phyloP scores from a whole-genome alignment of 1,284 basidiomycete species.

The Athelia sp. region DNA sequence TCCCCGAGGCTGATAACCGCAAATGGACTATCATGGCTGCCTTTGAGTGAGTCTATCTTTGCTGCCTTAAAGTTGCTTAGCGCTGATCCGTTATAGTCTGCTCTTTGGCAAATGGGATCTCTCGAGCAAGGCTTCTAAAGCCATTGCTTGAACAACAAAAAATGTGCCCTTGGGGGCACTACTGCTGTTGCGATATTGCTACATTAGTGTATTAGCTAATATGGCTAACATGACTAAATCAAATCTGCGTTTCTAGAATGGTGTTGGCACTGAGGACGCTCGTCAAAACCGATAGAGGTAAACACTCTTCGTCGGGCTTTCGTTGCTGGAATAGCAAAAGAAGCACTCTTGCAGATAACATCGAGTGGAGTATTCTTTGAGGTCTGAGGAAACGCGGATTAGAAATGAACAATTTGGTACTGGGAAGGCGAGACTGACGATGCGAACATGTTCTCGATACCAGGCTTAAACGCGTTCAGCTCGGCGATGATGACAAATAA shows the following conservation, averaged over 20 bases:
- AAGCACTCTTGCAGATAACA: constrained; percentile 36
- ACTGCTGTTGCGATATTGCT: no score
- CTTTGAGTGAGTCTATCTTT: constrained; percentile 63
- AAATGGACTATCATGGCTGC: constrained; percentile 93
- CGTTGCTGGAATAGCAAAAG: constrained; percentile 30
- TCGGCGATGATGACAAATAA: constrained; percentile 10
- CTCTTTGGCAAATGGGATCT: constrained; percentile 48
- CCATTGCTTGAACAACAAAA: neutral
- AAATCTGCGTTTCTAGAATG: no score
- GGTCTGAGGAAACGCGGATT: constrained; percentile 20
- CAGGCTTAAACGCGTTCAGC: constrained; percentile 15
- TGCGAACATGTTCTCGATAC: constrained; percentile 34
- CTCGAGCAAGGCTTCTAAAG: neutral
- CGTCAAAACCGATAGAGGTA: no score
- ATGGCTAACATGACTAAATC: no score
- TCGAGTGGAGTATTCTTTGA: constrained; percentile 37
- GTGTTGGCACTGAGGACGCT: no score
- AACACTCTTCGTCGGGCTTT: neutral
- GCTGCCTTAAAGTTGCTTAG: constrained; percentile 5
- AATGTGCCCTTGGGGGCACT: no score
- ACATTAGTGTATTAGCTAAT: no score
- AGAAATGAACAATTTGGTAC: neutral
- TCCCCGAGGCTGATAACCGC: constrained; percentile 78
- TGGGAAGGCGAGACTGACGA: constrained; percentile 23
- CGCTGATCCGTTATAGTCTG: constrained; percentile 24